Base-by-base conservation (phyloP, 352 stramenopile genomes). In the Peronospora destructor region DNA sequence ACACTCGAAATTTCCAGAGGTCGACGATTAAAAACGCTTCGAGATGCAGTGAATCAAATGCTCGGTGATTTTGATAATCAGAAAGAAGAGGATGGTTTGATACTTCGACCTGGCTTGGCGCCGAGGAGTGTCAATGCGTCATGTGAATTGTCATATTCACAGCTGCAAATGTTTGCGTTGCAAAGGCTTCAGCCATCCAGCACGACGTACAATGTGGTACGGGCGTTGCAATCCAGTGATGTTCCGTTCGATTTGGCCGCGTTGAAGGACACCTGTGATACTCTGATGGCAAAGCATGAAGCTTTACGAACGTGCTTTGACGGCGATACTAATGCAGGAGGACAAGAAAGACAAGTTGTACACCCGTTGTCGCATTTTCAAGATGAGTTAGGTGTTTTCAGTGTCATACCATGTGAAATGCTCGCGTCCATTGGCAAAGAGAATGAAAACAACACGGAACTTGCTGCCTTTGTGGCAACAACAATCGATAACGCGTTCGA, bases 161-260 rank as follows among this genome's bases (percentile, higher is more conserved):
- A 83, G 49, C 41, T 81, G 49, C 71, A 85, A 26, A 83, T 85
- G 71, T 67, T 78, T 32, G 70, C 71, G 39, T 44, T 85, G 38
- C 66, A 83, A 42, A 53, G 49, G 28, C 40, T 83, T 21, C 47
- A 66, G 7, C 69, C 71, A 0, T 33, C 41, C 2, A 81, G 69
- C 39, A 72, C 71, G 4, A 57, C 71, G 17, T 85, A 83, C 55
- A 83, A 81, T 35, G 65, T 83, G 32, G 59, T 26, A 3, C 59
- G 61, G 29, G 68, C 71, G 6, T 56, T 79, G 16, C 52, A 58
- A 4, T 51, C 79, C 6, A 30, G 29, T 3, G 33, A 47, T 16
- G 19, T 58, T n/a, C 13, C 37, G 8, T 59, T 74, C 5, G 50
- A 71, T 7, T 17, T 53, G 4, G 2, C 19, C 0, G 59, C 50